Evolutionary conservation across 495 filamentous ascomycete genomes (phyloP), one percentile per base, ranked within the genome.

Genomic region (Xeromyces bisporus): DNA sequence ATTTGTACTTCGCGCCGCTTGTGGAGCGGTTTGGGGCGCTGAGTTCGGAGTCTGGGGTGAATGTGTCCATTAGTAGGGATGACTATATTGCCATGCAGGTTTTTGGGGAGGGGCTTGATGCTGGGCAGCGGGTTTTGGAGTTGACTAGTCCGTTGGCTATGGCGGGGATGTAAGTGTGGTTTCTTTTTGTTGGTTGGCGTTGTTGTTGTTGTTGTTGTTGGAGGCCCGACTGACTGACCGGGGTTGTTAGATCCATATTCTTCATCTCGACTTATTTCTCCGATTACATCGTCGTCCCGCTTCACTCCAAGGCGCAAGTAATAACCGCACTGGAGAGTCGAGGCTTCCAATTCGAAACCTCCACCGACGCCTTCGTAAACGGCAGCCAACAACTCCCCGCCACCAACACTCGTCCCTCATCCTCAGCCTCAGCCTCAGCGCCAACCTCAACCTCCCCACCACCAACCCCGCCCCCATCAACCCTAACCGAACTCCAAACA

Each of bases 221-320:
- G n/a, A n/a, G n/a, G n/a, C n/a, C n/a, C 15, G n/a, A 5, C 11
- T 5, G 13, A 15, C 29, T 31, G 29, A 31, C n/a, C 29, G 6
- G 9, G 15, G 5, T 10, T 31, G 3, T 34, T 32, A 77, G 76
- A 20, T 79, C 89, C 23, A 92, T 97, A 39, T 94, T 96, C 53
- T 96, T 97, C 63, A 91, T 94, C 46, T 92, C 87, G 1, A 96
- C 89, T 14, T 97, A 97, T 51, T 94, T 92, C 49, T 82, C 81
- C 8, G 89, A 97, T 54, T 97, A 92, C 57, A 92, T 97, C 40
- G 64, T 97, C 11, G 83, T 96, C 3, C 89, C 89, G 3, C 56
- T 64, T 23, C 77, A 75, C 40, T 71, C 72, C 49, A 73, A 78
- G 23, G 50, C 59, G 6, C 70, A 67, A 21, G 87, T 96, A 26